phyloP scores from a whole-genome alignment of 331 rosid species.

The Malus hybrid region DNA sequence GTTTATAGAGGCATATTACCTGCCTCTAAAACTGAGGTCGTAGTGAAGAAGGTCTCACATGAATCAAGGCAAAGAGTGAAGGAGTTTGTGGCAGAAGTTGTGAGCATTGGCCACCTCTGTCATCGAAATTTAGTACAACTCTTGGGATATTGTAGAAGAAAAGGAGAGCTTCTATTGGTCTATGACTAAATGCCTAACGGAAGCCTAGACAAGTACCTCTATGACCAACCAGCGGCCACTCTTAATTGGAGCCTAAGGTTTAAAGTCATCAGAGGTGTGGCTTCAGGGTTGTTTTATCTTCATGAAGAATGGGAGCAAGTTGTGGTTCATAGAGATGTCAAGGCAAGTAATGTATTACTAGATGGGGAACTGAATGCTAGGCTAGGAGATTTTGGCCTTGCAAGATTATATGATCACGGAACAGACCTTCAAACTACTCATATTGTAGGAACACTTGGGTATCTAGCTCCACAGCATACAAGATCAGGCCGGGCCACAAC shows the following conservation, averaged over 20 bases:
- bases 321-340: no score
- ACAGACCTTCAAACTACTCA: slow-evolving; percentile 15
- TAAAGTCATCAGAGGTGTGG: no score
- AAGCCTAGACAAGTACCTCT: no score
- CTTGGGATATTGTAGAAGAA: slow-evolving; percentile 34
- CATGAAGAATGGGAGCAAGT: no score
- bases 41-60: slow-evolving; percentile 29
- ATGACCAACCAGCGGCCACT: no score
- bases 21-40: slow-evolving; percentile 16
- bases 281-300: no score
- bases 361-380: neutral
- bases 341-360: no score
- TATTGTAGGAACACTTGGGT: slow-evolving; percentile 32
- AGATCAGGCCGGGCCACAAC: slow-evolving; percentile 31
- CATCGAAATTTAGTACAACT: slow-evolving; percentile 34
- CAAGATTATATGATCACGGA: slow-evolving; percentile 26
- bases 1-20: slow-evolving; percentile 33
- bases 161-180: slow-evolving; percentile 18
- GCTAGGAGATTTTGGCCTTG: slow-evolving; percentile 37
- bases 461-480: slow-evolving; percentile 23
- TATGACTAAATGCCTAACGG: neutral
- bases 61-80: slow-evolving; percentile 26
- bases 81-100: slow-evolving; percentile 37
- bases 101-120: slow-evolving; percentile 25
- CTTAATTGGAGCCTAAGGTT: no score